Base-by-base conservation (phyloP, 2,329 filamentous ascomycete genomes). In the Penicillium frequentans region DNA sequence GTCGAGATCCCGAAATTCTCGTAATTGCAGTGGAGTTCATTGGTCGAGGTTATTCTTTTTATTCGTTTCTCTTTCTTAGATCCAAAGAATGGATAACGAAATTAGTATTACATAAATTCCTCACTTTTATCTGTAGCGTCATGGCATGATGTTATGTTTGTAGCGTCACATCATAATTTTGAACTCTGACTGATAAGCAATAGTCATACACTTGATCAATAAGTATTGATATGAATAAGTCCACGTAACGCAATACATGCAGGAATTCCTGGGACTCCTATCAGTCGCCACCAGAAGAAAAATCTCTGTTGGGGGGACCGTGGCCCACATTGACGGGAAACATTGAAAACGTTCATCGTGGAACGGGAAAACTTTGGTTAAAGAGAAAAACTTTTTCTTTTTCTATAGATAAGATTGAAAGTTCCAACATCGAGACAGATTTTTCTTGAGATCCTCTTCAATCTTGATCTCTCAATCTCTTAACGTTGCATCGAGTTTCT, bases 401-500 rank as follows among this genome's bases (percentile, higher is more conserved):
- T 29, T 29, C 27, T 29, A 29, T 29, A 29, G 27, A 29, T 29
- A 31, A 31, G 29, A 14, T 14, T 31, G 19, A 23, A 23, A 21
- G 39, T n/a, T 39, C 4, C 35, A 19, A 11, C n/a, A 16, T 37
- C 35, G 11, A 29, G 27, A 42, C 23, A 7, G 19, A 42, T 42
- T 42, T 23, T 7, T 13, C 11, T 23, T 13, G 39, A 37, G 14
- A 26, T 37, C 31, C n/a, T 35, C 27, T 31, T 33, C 47, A 16
- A 14, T 2, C 11, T 37, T 16, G 23, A 43, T 39, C 27, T 10
- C 2, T 9, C 11, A 7, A 16, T 49, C 21, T 26, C 33, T 42
- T 19, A 7, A 47, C 42, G 48, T 50, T 47, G 21, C 16, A 53
- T 47, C 16, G n/a, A 21, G 19, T 64, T 65, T 52, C 52, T 63